phyloP scores from a whole-genome alignment of 2,329 filamentous ascomycete species.

The Endoconidiophora laricicola region DNA sequence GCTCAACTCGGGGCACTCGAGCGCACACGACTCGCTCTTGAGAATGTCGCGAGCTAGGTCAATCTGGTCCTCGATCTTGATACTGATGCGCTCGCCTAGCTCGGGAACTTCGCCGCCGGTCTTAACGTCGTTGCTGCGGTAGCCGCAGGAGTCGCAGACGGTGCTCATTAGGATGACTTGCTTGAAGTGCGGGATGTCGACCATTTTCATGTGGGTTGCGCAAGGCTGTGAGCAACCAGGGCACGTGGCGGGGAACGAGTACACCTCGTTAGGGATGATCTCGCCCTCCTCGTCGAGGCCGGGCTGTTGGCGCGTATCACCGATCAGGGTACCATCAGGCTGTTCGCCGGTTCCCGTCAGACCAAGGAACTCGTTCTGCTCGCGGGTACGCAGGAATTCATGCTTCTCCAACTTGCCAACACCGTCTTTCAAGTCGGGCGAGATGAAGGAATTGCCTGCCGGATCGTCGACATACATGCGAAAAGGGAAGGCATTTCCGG shows the following conservation, averaged over 20 bases:
- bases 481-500: slow-evolving; percentile 69
- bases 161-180: slow-evolving; percentile 94
- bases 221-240: slow-evolving; percentile 78
- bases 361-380: slow-evolving; percentile 76
- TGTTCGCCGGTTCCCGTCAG: slow-evolving; percentile 40
- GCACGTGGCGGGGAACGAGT: slow-evolving; percentile 80
- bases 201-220: slow-evolving; percentile 95
- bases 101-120: slow-evolving; percentile 85
- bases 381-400: slow-evolving; percentile 65
- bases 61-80: slow-evolving; percentile 49
- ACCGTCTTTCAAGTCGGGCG: slow-evolving; percentile 62
- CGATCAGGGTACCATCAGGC: slow-evolving; percentile 21
- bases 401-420: slow-evolving; percentile 79
- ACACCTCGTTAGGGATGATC: slow-evolving; percentile 83
- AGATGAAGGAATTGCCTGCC: slow-evolving; percentile 91
- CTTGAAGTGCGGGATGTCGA: slow-evolving; percentile 95
- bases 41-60: slow-evolving; percentile 87
- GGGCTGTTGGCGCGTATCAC: slow-evolving; percentile 14
- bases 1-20: slow-evolving; percentile 74
- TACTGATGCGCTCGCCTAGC: slow-evolving; percentile 66
- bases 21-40: slow-evolving; percentile 81
- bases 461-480: slow-evolving; percentile 77
- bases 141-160: slow-evolving; percentile 78
- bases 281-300: slow-evolving; percentile 43
- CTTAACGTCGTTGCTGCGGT: slow-evolving; percentile 94